Percentiles rank a stretch among this genome's conserved stretches.
phyloP scores from a whole-genome alignment of 2,329 filamentous ascomycete species.

The Sphaerostilbella broomeana region DNA sequence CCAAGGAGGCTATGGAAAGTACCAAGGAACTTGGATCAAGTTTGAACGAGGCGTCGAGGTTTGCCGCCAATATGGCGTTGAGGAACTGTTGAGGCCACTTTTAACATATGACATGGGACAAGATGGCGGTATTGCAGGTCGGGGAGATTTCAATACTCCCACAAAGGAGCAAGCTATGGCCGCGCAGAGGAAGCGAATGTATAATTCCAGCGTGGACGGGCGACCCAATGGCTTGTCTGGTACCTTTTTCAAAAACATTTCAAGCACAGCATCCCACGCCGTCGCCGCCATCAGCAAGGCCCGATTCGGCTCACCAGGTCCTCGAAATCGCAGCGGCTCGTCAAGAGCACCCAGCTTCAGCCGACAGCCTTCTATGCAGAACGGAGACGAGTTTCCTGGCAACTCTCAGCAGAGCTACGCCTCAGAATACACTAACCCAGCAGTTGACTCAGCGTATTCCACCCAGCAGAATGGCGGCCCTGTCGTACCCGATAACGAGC shows the following conservation, averaged over 20 bases:
- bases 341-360: slow-evolving; percentile 63
- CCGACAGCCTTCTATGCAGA: slow-evolving; percentile 65
- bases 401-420: slow-evolving; percentile 80
- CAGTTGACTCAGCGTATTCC: slow-evolving; percentile 61
- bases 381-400: slow-evolving; percentile 58
- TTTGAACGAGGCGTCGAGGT: slow-evolving; percentile 90
- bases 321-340: slow-evolving; percentile 57
- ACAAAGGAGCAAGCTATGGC: slow-evolving; percentile 99
- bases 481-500: slow-evolving; percentile 56
- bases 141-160: slow-evolving; percentile 79
- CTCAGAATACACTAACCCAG: slow-evolving; percentile 62
- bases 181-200: slow-evolving; percentile 85
- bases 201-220: slow-evolving; percentile 62
- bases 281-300: slow-evolving; percentile 97
- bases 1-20: slow-evolving; percentile 96
- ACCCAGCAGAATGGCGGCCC: slow-evolving; percentile 41
- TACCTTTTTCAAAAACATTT: slow-evolving; percentile 97
- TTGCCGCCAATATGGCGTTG: slow-evolving; percentile 72
- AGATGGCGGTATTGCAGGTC: slow-evolving; percentile 64
- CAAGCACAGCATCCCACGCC: slow-evolving; percentile 82
- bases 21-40: slow-evolving; percentile 97
- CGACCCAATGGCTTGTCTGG: slow-evolving; percentile 63
- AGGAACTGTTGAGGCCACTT: slow-evolving; percentile 67
- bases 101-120: slow-evolving; percentile 75
- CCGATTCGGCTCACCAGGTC: slow-evolving; percentile 79